Evolutionary conservation across 257 asterid species (phyloP).

Genomic region (Nicotiana benthamiana): DNA sequence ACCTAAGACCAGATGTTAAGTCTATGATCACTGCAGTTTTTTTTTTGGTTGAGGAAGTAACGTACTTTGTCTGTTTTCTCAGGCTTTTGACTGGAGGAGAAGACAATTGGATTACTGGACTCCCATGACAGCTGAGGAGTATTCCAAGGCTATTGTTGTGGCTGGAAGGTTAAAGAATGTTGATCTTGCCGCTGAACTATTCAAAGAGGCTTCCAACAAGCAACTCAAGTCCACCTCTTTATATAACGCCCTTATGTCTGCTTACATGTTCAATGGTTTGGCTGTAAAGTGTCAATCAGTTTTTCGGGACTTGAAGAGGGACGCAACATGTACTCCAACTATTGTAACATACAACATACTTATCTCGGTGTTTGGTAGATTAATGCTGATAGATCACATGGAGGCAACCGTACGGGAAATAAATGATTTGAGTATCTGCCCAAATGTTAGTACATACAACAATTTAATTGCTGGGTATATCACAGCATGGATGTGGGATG

Average conservation of each 20-base stretch:
- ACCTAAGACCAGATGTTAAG: not conserved
- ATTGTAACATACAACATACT: constrained; percentile 75
- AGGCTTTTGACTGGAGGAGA: constrained; percentile 90
- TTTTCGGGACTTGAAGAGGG: constrained; percentile 54
- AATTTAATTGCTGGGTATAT: constrained; percentile 65
- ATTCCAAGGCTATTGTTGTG: constrained; percentile 50
- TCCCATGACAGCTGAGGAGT: constrained; percentile 70
- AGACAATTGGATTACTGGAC: constrained; percentile 37
- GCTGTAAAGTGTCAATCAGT: constrained; percentile 44
- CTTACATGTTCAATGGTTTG: constrained; percentile 40
- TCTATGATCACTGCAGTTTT: not conserved
- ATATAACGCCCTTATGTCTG: constrained; percentile 70
- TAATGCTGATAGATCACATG: constrained; percentile 72
- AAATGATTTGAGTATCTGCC: constrained; percentile 38
- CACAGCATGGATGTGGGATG: constrained; percentile 85
- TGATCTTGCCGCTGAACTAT: constrained; percentile 61
- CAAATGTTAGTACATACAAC: constrained; percentile 48
- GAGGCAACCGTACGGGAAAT: constrained; percentile 50
- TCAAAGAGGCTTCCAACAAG: constrained; percentile 53
- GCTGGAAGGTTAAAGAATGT: constrained; percentile 52
- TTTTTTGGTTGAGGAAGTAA: not conserved
- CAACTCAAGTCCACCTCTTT: constrained; percentile 36
- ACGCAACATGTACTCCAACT: constrained; percentile 47
- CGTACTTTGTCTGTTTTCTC: constrained; percentile 13
- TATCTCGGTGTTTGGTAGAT: constrained; percentile 61